phyloP scores from a whole-genome alignment of 2,329 filamentous ascomycete genomes.

The Trichoderma hamatum region DNA sequence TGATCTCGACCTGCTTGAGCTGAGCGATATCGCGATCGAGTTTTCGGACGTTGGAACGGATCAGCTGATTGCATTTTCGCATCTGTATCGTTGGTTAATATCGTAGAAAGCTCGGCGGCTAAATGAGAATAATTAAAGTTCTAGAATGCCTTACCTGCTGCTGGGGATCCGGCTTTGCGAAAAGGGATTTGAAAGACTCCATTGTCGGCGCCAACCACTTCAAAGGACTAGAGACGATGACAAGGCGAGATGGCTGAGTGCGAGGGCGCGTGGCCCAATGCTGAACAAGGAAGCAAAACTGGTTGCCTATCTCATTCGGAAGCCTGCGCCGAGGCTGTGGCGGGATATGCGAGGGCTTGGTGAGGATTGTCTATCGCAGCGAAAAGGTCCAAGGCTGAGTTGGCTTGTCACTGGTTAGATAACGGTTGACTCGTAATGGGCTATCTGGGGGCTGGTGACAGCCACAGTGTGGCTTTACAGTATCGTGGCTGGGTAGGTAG shows the following conservation, averaged over 20 bases:
- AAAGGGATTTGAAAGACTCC: slow-evolving; percentile 84
- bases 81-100: slow-evolving; percentile 61
- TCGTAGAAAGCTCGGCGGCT: not conserved
- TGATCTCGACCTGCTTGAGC: slow-evolving; percentile 77
- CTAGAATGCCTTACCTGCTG: slow-evolving; percentile 68
- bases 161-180: slow-evolving; percentile 90
- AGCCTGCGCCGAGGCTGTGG: not conserved
- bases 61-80: slow-evolving; percentile 90
- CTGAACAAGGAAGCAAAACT: not conserved
- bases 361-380: not conserved
- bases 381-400: not conserved
- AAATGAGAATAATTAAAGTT: not conserved
- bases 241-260: not conserved
- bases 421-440: not conserved
- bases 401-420: not conserved
- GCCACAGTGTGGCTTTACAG: slow-evolving; percentile 23
- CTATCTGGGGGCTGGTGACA: slow-evolving; percentile 13
- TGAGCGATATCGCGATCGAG: slow-evolving; percentile 88
- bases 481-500: not conserved
- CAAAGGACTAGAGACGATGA: not conserved
- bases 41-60: slow-evolving; percentile 88
- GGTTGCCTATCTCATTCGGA: slow-evolving; percentile 9
- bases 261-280: slow-evolving; percentile 10
- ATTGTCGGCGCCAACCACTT: slow-evolving; percentile 53
- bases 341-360: not conserved